phyloP scores from a whole-genome alignment of 2,329 filamentous ascomycete genomes.

The Monascus ruber region DNA sequence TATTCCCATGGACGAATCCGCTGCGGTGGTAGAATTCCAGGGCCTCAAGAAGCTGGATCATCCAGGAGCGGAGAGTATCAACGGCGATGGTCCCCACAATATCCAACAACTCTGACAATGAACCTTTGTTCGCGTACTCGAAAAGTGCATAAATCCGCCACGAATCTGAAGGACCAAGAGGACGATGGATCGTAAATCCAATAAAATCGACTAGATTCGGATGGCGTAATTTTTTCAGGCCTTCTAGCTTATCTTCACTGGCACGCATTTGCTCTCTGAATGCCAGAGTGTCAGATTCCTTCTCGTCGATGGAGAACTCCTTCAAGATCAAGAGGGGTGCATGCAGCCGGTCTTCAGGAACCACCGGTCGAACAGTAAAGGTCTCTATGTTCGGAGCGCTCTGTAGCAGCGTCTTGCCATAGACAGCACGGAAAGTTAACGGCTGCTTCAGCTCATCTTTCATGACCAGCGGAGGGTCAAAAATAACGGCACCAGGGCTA shows the following conservation, averaged over 20 bases:
- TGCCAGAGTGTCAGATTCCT: constrained; percentile 46
- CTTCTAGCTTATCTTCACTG: constrained; percentile 65
- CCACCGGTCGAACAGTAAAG: constrained; percentile 59
- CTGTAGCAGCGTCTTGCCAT: constrained; percentile 55
- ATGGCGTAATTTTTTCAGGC: constrained; percentile 63
- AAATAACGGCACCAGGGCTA: constrained; percentile 27
- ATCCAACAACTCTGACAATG: constrained; percentile 70
- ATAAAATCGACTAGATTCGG: constrained; percentile 67
- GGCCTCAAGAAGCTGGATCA: constrained; percentile 80
- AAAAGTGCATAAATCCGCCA: constrained; percentile 70
- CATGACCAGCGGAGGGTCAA: constrained; percentile 39
- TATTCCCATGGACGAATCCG: constrained; percentile 70
- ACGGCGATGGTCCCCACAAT: constrained; percentile 63
- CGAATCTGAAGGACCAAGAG: constrained; percentile 23
- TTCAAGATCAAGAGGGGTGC: constrained; percentile 62
- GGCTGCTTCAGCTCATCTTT: constrained; percentile 53
- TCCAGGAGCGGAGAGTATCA: constrained; percentile 73
- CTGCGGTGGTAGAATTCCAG: constrained; percentile 77
- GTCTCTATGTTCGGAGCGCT: constrained; percentile 53
- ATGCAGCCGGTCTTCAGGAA: constrained; percentile 43
- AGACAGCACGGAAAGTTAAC: constrained; percentile 59
- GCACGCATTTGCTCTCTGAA: constrained; percentile 67
- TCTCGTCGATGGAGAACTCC: constrained; percentile 50
- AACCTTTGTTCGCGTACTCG: constrained; percentile 70
- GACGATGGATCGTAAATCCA: constrained; percentile 65